Evolutionary conservation across 1,284 basidiomycete species (phyloP), one percentile per base, ranked within the genome.

Genomic region (Papiliotrema laurentii): DNA sequence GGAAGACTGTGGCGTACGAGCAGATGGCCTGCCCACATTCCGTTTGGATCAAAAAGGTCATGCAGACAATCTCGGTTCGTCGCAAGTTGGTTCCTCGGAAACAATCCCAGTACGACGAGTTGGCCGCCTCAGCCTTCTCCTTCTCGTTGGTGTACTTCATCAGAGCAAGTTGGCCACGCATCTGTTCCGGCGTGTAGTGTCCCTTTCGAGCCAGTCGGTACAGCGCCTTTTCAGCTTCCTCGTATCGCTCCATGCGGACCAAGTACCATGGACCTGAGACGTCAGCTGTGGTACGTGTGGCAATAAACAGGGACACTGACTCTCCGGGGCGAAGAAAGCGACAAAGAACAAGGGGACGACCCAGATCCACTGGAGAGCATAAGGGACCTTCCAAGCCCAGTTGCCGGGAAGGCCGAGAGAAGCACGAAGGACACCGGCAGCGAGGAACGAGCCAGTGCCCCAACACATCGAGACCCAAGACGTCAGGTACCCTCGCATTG

Each of bases 221-320:
- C 16, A 77, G 55, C 19, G 58, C 50, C 40, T 63, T 59, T 55
- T 69, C 68, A 35, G 76, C 78, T 2, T 77, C 76, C 22, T 75
- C 76, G 51, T 64, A 51, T 11, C 74, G 60, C 33, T 71, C 74
- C 40, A 73, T 62, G 26, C 54, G 55, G 53, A 51, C 57, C 27
- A 51, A 50, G 51, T 51, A 68, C 63, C 51, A 61, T 36, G 55
- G 57, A 36, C 55, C 28, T 34, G 43, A 7, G n/a, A 60, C 61
- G 7, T 58, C 50, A 38, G 48, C 38, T 13, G 44, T 24, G 22
- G 21, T 10, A 31, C 28, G 16, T 22, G 10, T 16, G 21, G 27
- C n/a, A n/a, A n/a, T n/a, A n/a, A 16, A 14, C 4, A 11, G 16
- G 21, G 14, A 31, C 51, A 53, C 16, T 16, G 14, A 38, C 24